A percentile compares a stretch with the other conserved stretches of the same genome.
These are phyloP conservation scores for Fusarium newnesense DNA, from an alignment of 2,329 filamentous ascomycete genomes.

Conservation along the genomic window DNA sequence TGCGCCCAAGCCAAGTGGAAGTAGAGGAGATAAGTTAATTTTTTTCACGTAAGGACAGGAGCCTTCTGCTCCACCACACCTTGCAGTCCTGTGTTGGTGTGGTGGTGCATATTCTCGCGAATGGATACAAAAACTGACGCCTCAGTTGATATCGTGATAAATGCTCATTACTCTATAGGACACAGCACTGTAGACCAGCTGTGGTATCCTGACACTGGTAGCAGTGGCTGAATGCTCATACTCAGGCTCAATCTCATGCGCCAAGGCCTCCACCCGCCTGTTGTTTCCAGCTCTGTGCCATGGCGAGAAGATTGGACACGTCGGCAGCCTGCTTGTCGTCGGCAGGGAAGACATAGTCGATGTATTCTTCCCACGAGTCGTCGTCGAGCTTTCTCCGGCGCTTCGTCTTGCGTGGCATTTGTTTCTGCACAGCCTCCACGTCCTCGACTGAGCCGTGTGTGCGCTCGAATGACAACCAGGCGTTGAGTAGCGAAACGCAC, in stretches of 20 bases:
- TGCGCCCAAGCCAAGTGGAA: not conserved
- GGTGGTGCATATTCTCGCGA: not conserved
- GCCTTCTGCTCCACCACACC: not conserved
- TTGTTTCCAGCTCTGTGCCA: slow-evolving; percentile 92
- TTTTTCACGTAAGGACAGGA: not conserved
- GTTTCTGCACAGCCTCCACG: slow-evolving; percentile 83
- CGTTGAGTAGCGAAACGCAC: slow-evolving; percentile 89
- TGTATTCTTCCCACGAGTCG: slow-evolving; percentile 92
- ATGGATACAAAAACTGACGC: not conserved
- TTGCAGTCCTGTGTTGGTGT: not conserved
- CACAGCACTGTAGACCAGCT: not conserved
- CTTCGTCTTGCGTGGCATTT: slow-evolving; percentile 95
- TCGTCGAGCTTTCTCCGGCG: slow-evolving; percentile 92
- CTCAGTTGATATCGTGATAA: not conserved
- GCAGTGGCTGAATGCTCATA: not conserved
- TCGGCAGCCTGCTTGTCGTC: slow-evolving; percentile 90
- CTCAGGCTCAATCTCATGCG: slow-evolving; percentile 24
- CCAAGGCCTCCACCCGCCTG: slow-evolving; percentile 56
- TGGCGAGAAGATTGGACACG: slow-evolving; percentile 83
- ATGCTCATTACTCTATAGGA: not conserved
- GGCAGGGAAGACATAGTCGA: slow-evolving; percentile 96
- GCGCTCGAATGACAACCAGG: slow-evolving; percentile 92
- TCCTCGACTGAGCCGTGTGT: slow-evolving; percentile 82
- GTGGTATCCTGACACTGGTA: not conserved
- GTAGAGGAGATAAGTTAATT: not conserved